Evolutionary conservation across 129 eudicot species (phyloP).

Genomic region (Saussurea involucrata): DNA sequence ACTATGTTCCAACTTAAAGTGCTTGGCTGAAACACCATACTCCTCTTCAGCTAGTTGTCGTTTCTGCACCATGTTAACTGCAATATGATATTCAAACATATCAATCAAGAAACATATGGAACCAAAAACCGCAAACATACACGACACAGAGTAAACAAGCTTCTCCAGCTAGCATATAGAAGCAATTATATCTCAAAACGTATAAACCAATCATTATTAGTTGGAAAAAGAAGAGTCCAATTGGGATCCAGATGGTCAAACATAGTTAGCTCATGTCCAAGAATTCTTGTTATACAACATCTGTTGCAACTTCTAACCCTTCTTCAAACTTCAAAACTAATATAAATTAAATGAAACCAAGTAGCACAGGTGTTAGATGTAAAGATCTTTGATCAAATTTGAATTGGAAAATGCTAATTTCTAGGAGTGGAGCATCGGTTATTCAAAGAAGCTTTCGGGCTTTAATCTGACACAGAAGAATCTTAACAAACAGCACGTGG

Average conservation of each 20-base stretch:
- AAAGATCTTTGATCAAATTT: background rate
- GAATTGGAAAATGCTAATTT: background rate
- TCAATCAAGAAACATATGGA: background rate
- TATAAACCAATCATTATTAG: background rate
- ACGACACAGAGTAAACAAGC: background rate
- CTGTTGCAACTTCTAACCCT: background rate
- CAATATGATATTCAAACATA: background rate
- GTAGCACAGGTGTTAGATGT: background rate
- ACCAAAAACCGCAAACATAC: background rate
- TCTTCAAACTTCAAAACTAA: background rate
- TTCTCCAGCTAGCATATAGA: background rate
- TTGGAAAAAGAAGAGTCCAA: background rate
- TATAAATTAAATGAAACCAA: background rate
- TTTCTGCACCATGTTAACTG: constrained; percentile 64
- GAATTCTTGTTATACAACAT: background rate
- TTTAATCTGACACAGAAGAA: constrained; percentile 10
- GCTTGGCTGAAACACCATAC: constrained; percentile 46
- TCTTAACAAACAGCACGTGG: constrained; percentile 19
- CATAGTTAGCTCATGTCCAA: background rate
- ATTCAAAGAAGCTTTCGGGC: background rate
- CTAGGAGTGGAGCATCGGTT: background rate
- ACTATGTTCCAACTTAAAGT: constrained; percentile 37
- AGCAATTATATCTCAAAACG: background rate
- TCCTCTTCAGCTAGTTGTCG: constrained; percentile 44
- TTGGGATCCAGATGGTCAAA: background rate